Conservation (phyloP, 164 flowering plant genomes). For the Vitis rupestris region DNA sequence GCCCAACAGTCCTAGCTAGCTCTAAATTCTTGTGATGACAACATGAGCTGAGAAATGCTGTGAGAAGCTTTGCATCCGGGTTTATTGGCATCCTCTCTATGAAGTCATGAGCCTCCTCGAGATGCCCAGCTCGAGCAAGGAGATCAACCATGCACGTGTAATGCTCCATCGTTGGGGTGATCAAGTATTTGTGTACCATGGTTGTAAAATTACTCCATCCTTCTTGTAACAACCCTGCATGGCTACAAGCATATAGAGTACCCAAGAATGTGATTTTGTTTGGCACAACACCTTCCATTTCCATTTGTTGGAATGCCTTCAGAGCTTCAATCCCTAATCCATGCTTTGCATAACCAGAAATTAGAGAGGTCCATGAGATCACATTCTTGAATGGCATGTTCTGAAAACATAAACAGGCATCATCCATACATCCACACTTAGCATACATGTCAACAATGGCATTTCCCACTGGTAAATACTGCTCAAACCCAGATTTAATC, state of each 20-base stretch:
- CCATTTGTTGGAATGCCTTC: conserved; percentile 34
- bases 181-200: conserved; percentile 28
- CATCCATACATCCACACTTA: conserved; percentile 37
- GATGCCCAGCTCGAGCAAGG: conserved; percentile 31
- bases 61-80: conserved; percentile 39
- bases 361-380: conserved; percentile 46
- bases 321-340: conserved; percentile 39
- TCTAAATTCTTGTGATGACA: conserved; percentile 27
- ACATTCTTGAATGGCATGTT: conserved; percentile 33
- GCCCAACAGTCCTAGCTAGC: conserved; percentile 29
- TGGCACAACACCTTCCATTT: conserved; percentile 30
- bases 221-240: conserved; percentile 40
- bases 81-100: conserved; percentile 39
- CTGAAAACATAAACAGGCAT: conserved; percentile 30
- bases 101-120: conserved; percentile 31
- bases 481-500: conserved; percentile 31
- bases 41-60: conserved; percentile 45
- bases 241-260: conserved; percentile 42
- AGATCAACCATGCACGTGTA: conserved; percentile 53
- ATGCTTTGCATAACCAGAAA: conserved; percentile 39
- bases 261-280: conserved; percentile 44
- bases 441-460: conserved; percentile 47
- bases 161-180: conserved; percentile 41
- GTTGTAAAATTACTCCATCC: conserved; percentile 30
- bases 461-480: conserved; percentile 32